Evolutionary conservation across 495 filamentous ascomycete species (phyloP).

Genomic region (Cudoniella acicularis): DNA sequence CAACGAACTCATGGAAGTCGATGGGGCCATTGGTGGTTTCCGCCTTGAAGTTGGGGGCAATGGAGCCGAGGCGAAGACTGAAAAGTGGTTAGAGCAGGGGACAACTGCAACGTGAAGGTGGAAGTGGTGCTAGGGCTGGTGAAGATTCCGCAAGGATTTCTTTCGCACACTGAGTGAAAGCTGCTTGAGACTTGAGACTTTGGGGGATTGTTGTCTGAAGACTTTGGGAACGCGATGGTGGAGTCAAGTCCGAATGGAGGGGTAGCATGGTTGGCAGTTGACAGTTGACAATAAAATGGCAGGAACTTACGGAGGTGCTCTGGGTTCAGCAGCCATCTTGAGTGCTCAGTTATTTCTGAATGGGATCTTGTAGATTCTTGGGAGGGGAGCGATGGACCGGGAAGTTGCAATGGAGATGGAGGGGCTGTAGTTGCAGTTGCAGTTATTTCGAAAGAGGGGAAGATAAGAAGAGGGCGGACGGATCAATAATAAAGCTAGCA

Average conservation of each 20-base stretch:
- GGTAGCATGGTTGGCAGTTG: background rate
- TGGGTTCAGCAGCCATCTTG: conserved; percentile 19
- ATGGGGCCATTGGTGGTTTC: conserved; percentile 89
- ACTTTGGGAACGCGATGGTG: too few relatives aligned
- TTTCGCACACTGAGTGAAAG: too few relatives aligned
- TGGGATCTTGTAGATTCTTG: too few relatives aligned
- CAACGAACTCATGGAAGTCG: conserved; percentile 96
- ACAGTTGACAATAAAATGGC: background rate
- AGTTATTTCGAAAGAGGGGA: too few relatives aligned
- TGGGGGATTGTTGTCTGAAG: too few relatives aligned
- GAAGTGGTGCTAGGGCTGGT: conserved; percentile 40
- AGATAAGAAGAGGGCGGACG: too few relatives aligned
- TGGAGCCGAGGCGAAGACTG: conserved; percentile 82
- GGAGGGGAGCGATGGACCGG: too few relatives aligned
- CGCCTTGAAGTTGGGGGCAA: conserved; percentile 90
- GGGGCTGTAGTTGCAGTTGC: too few relatives aligned
- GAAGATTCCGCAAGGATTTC: background rate
- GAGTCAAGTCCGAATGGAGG: background rate
- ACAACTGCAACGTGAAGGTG: conserved; percentile 54
- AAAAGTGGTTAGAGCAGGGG: conserved; percentile 35
- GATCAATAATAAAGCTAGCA: too few relatives aligned
- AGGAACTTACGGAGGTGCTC: conserved; percentile 23
- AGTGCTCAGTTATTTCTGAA: too few relatives aligned
- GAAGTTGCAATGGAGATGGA: too few relatives aligned
- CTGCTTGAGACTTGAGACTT: too few relatives aligned